Evolutionary conservation across 345 rosid genomes (phyloP), one percentile per base, ranked within the genome.

Genomic region (Eucalyptus tenuipes): DNA sequence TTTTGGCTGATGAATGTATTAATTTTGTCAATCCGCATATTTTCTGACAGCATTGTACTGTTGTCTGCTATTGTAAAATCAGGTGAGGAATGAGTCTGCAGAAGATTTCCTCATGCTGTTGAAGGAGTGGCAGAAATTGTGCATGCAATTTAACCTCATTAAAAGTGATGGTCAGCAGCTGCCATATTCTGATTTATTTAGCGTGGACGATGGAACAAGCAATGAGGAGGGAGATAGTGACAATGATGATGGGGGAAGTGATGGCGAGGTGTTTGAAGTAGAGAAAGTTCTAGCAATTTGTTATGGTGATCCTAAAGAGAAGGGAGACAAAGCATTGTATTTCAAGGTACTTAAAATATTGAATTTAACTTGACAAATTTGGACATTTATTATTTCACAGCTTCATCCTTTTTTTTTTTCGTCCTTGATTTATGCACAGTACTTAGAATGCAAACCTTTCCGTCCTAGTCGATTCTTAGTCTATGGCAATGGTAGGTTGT

Each of bases 1-100:
- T 12, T 45, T 88, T 68, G 14, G 49, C 31, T 59, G 45, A 29
- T 44, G 25, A 59, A 14, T 52, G 11, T 48, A 85, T 86, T 37
- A 86, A 48, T 64, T 64, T 31, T 87, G 17, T 42, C 68, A 66
- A 31, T 20, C 8, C 66, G 25, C 25, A 5, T 45, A 18, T 13
- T 14, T 85, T 85, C 55, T 75, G 15, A 33, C 25, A 13, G 57
- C 80, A 31, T 45, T 42, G 57, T 18, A 82, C 5, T 45, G 31
- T 13, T 27, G 40, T 18, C 8, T 16, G 45, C 18, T 53, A 22
- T 75, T 45, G 24, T 9, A 12, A 16, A 86, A 88, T 89, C 85
- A 96, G 98, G 98, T 97, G 29, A 90, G 98, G 85, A 95, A 96
- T 87, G 96, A 93, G 88, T 11, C 95, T 6, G 95, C 95, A 11